These are phyloP conservation scores for Cercis canadensis DNA, from an alignment of 306 rosid genomes.

Conservation along the genomic window DNA sequence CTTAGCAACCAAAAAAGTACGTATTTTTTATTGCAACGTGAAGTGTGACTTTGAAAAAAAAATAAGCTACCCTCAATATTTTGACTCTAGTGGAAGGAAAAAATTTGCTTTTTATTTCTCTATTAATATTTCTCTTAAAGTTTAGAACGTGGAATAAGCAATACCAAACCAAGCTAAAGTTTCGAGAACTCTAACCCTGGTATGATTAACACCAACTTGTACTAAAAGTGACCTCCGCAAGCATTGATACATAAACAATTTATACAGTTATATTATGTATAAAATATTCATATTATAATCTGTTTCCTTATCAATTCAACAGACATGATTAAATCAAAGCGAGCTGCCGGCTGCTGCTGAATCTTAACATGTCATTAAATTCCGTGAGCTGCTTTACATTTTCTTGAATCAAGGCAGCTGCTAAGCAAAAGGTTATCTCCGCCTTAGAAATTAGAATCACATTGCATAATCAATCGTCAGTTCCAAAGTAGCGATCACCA, in stretches of 20 bases:
- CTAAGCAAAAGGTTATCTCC: conserved; percentile 6
- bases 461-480: conserved; percentile 58
- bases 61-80: no score
- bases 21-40: no score
- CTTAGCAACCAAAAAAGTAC: no score
- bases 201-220: neutral
- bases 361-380: conserved; percentile 21
- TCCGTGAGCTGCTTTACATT: conserved; percentile 27
- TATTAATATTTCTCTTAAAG: no score
- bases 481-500: conserved; percentile 95
- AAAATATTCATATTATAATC: conserved; percentile 10
- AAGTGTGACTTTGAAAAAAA: no score
- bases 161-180: no score
- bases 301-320: conserved; percentile 2
- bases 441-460: neutral
- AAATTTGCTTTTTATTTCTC: no score
- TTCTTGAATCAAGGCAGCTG: conserved; percentile 30
- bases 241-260: conserved; percentile 5
- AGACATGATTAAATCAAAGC: no score
- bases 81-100: no score
- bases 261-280: no score
- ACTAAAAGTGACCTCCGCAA: conserved; percentile 22
- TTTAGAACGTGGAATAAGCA: no score
- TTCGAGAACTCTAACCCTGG: no score
- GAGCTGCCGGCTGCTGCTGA: conserved; percentile 25